Evolutionary conservation across 352 stramenopile species (phyloP), one percentile per base, ranked within the genome.

Genomic region (Phytopythium helicoides): DNA sequence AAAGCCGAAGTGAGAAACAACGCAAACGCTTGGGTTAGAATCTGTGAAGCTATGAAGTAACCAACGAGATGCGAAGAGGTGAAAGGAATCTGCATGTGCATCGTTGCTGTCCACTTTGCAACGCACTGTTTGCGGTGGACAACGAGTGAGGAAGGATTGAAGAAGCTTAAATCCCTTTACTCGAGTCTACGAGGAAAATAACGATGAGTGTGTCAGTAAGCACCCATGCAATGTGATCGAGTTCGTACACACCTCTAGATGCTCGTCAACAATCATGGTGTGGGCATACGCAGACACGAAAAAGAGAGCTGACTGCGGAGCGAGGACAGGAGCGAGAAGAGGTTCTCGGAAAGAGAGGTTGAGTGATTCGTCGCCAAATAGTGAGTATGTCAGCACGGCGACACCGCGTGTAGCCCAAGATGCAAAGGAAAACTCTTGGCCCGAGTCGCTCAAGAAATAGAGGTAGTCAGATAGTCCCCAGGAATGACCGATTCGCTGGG

Each of bases 351-450:
- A 8, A 3, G 3, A 12, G 11, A 31, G 19, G 8, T 36, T 22
- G 5, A 19, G 0, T 25, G 23, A n/a, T 12, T 56, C 8, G 21
- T 71, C 50, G 0, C 52, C 62, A 19, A 83, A 50, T 36, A 83
- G 47, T 9, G 51, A 37, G 37, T 73, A 68, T 1, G 60, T 50
- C 8, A 92, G 64, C 4, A 64, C 52, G 3, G 56, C 60, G 18
- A 90, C 69, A 9, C 79, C 79, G 3, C 64, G 51, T 14, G 62
- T 51, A 3, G 79, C 86, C 81, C 81, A 92, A 21, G 79, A 62
- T 6, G 75, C 54, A 55, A 89, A 90, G 10, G 56, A 48, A 31
- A 84, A 73, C 44, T 87, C 77, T 11, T 89, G 80, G 0, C 65
- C 62, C 8, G 48, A 66, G 5, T 64, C 62, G 25, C 60, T 66